These are phyloP conservation scores for Gaertneriomyces semiglobifer DNA, from an alignment of 192 early-diverging fungal species.

Conservation along the genomic window DNA sequence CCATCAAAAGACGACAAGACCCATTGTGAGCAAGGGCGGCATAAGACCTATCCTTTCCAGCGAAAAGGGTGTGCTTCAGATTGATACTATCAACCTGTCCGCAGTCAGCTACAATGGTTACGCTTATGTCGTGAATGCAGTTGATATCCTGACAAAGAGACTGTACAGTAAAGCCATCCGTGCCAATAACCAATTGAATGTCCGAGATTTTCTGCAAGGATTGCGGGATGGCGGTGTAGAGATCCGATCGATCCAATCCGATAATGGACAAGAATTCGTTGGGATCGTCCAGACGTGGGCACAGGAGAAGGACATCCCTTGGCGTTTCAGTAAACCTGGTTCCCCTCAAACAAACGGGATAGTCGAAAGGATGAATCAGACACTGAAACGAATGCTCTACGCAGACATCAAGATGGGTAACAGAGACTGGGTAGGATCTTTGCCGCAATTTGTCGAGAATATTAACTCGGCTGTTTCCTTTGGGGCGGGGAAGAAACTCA, in stretches of 20 bases:
- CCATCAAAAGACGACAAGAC: background rate
- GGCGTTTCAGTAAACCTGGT: constrained; percentile 1
- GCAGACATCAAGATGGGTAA: background rate
- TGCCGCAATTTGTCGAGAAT: constrained; percentile 4
- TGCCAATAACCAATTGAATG: background rate
- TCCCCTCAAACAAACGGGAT: background rate
- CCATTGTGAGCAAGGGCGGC: background rate
- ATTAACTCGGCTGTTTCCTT: too few relatives aligned
- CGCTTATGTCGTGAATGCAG: constrained; percentile 1
- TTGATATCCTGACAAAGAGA: background rate
- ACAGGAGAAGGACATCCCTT: background rate
- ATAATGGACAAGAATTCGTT: background rate
- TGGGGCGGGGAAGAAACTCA: too few relatives aligned
- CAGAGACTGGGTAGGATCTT: constrained; percentile 1
- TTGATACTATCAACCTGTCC: background rate
- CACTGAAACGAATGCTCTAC: constrained; percentile 2
- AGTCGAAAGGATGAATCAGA: background rate
- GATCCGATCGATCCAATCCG: background rate
- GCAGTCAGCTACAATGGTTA: background rate
- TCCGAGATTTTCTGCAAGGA: background rate
- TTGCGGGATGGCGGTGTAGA: background rate
- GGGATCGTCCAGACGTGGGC: constrained; percentile 1
- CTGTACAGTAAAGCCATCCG: background rate
- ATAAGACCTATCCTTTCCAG: background rate
- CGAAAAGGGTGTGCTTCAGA: background rate